Base-by-base conservation (phyloP, 441 rosid species). In the Raphanus hybrid region DNA sequence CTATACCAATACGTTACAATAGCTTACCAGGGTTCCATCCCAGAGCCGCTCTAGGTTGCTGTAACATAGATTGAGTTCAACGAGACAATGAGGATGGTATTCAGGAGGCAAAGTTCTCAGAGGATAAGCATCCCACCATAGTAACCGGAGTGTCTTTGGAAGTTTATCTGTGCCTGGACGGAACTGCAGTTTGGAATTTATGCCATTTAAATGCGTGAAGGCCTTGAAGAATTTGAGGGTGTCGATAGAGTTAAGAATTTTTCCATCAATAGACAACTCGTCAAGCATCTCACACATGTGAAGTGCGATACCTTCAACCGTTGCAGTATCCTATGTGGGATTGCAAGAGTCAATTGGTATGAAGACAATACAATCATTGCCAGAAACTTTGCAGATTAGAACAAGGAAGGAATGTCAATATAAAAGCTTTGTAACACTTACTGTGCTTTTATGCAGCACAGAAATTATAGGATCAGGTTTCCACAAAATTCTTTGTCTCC, bases 401-500 rank as follows among this genome's bases (percentile, higher is more conserved):
- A 27, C 18, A 1, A 18, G 18, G 18, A 18, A 18, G 18, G n/a
- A 18, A 18, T 18, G 18, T 32, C 34, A 32, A 32, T 32, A 32
- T 29, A 29, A 29, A 29, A 29, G 34, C 4, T 3, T 29, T 29
- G 34, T 3, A 29, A 29, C 34, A 29, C 72, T 71, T 76, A 81
- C 83, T 55, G 9, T 58, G 8, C 0, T 27, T 0, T 34, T 43
- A 4, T 62, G 29, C 0, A 81, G 62, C 12, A 73, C 69, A 1
- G 0, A 3, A 0, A 5, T 1, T 0, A 81, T 39, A 3, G 9
- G 12, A 0, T 23, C 8, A 32, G 15, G 0, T 11, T 75, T 3
- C 78, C 73, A 67, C 52, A 75, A 29, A 4, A 75, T 45, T 68
- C 73, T 29, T 2, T 67, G 78, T 60, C 61, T 67, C 62, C 55